Evolutionary conservation across 2,329 filamentous ascomycete species (phyloP), one percentile per base, ranked within the genome.

Genomic region (Colletotrichum eleusines): DNA sequence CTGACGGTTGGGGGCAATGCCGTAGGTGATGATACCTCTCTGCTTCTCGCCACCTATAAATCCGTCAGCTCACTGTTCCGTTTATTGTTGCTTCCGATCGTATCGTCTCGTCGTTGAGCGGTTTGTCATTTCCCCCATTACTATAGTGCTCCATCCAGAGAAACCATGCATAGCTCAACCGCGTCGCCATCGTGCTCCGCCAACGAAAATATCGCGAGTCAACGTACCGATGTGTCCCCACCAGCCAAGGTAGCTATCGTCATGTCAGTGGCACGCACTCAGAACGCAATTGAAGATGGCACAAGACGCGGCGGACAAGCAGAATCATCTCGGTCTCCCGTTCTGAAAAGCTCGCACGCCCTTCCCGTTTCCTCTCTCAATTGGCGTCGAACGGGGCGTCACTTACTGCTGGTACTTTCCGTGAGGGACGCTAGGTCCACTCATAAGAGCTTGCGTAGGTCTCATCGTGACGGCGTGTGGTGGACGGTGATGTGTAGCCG

Each of bases 1-100:
- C 86, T 97, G 95, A 81, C 93, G 92, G 89, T 99, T 98, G 76
- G 92, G 84, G 76, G 93, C 91, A 76, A 99, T 80, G 75, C 91
- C 88, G 85, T 97, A 98, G 78, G 84, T 84, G 78, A 90, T 80
- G 77, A 91, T 88, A 71, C 89, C 89, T 81, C 86, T 90, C 80
- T 91, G 89, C 81, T 87, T 86, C 80, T 83, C 79, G 76, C 86
- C 85, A 79, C 88, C 88, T 90, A 77, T 20, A 33, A 12, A 11
- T 11, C 28, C 40, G 72, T 77, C 63, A 69, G 60, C 54, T 16
- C 3, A 1, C 50, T n/a, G 11, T 55, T 38, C 57, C 50, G 5
- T 4, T 18, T 20, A 31, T 14, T 18, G 16, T 33, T 12, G 9
- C 46, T 33, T 18, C 9, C 38, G 33, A 31, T 35, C 12, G 59